Conservation (phyloP, 192 early-diverging fungal species). For the Coemansia sp. region DNA sequence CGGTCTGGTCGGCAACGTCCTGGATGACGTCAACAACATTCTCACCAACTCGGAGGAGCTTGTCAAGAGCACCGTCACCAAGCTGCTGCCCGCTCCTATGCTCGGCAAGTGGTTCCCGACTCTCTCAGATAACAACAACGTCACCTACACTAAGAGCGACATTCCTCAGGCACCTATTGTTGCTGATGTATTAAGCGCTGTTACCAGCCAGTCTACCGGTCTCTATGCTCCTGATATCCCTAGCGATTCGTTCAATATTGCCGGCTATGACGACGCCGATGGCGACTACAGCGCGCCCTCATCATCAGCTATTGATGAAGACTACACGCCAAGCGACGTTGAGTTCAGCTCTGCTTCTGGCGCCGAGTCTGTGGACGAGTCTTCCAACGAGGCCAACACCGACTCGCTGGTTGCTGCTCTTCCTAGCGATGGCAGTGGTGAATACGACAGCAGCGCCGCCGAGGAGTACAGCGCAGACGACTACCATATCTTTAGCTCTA, state of each 20-base stretch:
- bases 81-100: slow-evolving; percentile 19
- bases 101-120: slow-evolving; percentile 55
- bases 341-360: slow-evolving; percentile 5
- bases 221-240: slow-evolving; percentile 11
- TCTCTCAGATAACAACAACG: slow-evolving; percentile 16
- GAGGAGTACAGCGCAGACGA: not conserved
- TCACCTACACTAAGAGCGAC: slow-evolving; percentile 18
- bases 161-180: slow-evolving; percentile 18
- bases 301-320: not conserved
- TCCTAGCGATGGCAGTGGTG: slow-evolving; percentile 4
- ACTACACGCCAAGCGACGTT: slow-evolving; percentile 8
- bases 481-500: slow-evolving; percentile 13
- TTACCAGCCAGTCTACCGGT: not conserved
- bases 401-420: slow-evolving; percentile 1
- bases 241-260: slow-evolving; percentile 8
- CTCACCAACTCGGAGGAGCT: slow-evolving; percentile 23
- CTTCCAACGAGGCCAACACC: slow-evolving; percentile 4
- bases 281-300: slow-evolving; percentile 11
- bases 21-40: slow-evolving; percentile 33
- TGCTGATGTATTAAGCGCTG: slow-evolving; percentile 4
- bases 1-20: slow-evolving; percentile 26
- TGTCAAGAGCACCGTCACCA: slow-evolving; percentile 26
- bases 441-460: slow-evolving; percentile 15
- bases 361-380: not conserved
- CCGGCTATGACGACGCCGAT: slow-evolving; percentile 12